Evolutionary conservation across 768 basidiomycete species (phyloP), one percentile per base, ranked within the genome.

Genomic region (Auricularia cornea): DNA sequence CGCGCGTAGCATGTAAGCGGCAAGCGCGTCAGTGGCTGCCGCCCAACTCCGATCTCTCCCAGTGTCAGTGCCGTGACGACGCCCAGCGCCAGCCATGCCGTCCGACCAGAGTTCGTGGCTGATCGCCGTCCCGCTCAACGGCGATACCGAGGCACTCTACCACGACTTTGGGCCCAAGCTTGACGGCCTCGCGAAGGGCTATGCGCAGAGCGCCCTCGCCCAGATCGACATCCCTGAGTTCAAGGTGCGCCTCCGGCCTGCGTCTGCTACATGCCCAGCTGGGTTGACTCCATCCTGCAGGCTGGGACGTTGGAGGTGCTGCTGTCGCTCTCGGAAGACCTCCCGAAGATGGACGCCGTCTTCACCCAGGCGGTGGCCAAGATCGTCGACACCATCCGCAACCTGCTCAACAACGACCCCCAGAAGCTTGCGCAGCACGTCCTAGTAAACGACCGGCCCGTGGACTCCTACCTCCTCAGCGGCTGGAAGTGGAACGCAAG

Each of bases 31-130:
- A 16, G 59, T 32, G 28, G 59, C 40, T 52, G 54, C 32, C 33
- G 29, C 52, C 26, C 62, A 57, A 57, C 23, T 62, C 33, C 31
- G 62, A 31, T 33, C 18, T n/a, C 28, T 56, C 10, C 23, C 12
- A 28, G 23, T 23, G 20, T 60, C 61, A 20, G n/a, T n/a, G n/a
- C n/a, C n/a, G n/a, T n/a, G n/a, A n/a, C n/a, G n/a, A n/a, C n/a
- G n/a, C n/a, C n/a, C n/a, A n/a, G n/a, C n/a, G n/a, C n/a, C n/a
- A n/a, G n/a, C n/a, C n/a, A 97, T 97, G 94, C 94, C 94, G 63
- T 95, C 93, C 72, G 94, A 97, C 80, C 88, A 95, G 74, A 90
- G 90, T 67, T 95, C 93, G 68, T 98, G 95, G 95, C 78, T 98
- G 67, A 81, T 97, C 65, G 81, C 94, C 51, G 85, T 92, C 2